Percentiles rank a stretch among this genome's conserved stretches.
Conservation (phyloP, 345 rosid species). For the Acer negundo region DNA sequence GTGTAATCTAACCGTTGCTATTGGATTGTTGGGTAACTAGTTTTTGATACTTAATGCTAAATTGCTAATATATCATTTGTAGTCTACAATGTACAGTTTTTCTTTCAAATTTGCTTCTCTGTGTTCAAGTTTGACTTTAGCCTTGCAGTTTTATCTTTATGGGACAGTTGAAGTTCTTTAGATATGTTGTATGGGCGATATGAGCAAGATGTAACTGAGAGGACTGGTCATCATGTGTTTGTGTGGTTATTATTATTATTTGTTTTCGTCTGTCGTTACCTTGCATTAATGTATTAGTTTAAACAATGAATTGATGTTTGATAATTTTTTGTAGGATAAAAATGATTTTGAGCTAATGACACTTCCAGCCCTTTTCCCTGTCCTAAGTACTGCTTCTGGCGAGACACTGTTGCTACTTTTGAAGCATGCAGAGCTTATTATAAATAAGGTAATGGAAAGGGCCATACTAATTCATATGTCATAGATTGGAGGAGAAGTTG, state of each 20-base stretch:
- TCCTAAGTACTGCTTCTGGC: slow-evolving; percentile 84
- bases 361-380: slow-evolving; percentile 92
- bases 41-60: background rate
- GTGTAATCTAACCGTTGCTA: background rate
- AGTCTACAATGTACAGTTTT: background rate
- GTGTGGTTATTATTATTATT: background rate
- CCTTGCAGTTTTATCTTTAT: background rate
- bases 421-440: slow-evolving; percentile 89
- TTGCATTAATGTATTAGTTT: background rate
- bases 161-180: background rate
- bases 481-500: background rate
- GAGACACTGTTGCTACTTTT: slow-evolving; percentile 89
- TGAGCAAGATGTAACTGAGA: background rate
- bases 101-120: background rate
- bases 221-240: background rate
- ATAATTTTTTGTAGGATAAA: slow-evolving; percentile 66
- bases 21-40: background rate
- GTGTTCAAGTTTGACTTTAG: background rate
- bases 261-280: background rate
- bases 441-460: slow-evolving; percentile 62
- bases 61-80: background rate
- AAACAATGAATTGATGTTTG: slow-evolving; percentile 19
- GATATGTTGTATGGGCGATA: background rate
- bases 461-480: background rate
- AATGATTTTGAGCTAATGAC: slow-evolving; percentile 88